Conservation (phyloP, 768 basidiomycete genomes). For the Peribolospora baueri region DNA sequence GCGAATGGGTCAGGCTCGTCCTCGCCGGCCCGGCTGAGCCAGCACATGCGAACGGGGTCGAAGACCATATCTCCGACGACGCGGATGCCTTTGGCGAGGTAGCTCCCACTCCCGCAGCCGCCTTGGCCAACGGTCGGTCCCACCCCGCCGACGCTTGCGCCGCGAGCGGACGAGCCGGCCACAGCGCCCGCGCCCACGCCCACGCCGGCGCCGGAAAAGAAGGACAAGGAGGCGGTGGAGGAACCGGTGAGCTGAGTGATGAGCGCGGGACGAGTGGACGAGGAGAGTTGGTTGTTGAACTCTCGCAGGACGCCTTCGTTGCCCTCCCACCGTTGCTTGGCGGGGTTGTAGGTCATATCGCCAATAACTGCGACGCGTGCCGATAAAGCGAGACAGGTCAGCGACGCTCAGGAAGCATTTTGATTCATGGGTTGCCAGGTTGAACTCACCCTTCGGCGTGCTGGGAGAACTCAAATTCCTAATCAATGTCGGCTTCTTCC, state of each 20-base stretch:
- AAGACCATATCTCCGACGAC: slow-evolving; percentile 97
- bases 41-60: slow-evolving; percentile 81
- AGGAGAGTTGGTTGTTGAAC: slow-evolving; percentile 56
- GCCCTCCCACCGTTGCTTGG: slow-evolving; percentile 78
- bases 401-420: neutral
- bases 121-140: neutral
- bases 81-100: slow-evolving; percentile 32
- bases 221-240: slow-evolving; percentile 46
- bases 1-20: slow-evolving; percentile 93
- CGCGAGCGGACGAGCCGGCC: neutral
- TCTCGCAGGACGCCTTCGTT: slow-evolving; percentile 78
- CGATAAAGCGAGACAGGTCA: neutral
- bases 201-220: slow-evolving; percentile 9
- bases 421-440: neutral
- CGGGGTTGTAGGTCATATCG: slow-evolving; percentile 94
- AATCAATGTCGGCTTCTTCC: slow-evolving; percentile 54
- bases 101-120: neutral
- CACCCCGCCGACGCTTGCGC: neutral
- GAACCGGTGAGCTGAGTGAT: slow-evolving; percentile 77
- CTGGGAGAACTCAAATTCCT: slow-evolving; percentile 46
- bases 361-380: slow-evolving; percentile 40
- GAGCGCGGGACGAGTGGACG: slow-evolving; percentile 73
- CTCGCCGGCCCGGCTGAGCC: slow-evolving; percentile 75
- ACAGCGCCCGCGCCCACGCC: neutral
- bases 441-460: slow-evolving; percentile 44